Conservation (phyloP, 306 rosid genomes). For the Aeschynomene evenia region DNA sequence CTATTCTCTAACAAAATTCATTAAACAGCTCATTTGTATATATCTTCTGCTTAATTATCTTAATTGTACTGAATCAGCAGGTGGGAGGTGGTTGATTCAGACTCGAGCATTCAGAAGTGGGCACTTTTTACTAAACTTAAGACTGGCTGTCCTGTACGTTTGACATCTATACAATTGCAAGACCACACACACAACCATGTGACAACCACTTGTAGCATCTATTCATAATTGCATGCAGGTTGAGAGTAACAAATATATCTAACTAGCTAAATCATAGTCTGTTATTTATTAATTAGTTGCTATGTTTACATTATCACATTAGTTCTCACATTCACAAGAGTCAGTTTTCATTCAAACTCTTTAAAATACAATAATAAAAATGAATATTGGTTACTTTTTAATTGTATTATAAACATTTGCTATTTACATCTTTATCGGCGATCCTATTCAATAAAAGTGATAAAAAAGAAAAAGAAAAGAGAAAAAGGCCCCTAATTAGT, state of each 20-base stretch:
- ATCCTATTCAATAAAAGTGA: neutral
- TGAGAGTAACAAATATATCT: neutral
- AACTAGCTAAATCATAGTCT: slow-evolving; percentile 2
- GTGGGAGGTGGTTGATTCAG: slow-evolving; percentile 70
- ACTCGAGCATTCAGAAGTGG: slow-evolving; percentile 74
- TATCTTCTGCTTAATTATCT: neutral
- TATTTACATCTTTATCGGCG: neutral
- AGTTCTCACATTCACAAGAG: neutral
- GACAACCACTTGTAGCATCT: no score
- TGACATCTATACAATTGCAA: slow-evolving; percentile 39
- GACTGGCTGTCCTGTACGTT: slow-evolving; percentile 65
- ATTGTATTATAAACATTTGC: no score
- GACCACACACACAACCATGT: neutral
- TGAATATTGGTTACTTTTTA: no score
- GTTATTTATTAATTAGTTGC: neutral
- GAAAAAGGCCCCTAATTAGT: no score
- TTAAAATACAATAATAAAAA: no score
- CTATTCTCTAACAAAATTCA: no score
- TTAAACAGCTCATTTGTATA: neutral
- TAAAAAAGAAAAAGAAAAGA: neutral
- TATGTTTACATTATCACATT: neutral
- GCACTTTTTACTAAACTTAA: slow-evolving; percentile 65
- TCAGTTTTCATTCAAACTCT: neutral
- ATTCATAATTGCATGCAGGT: neutral
- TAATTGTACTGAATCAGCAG: no score